A percentile compares a stretch with the other conserved stretches of the same genome.
These are phyloP conservation scores for Avena insularis DNA, from an alignment of 176 grass and related monocot genomes.

Conservation along the genomic window DNA sequence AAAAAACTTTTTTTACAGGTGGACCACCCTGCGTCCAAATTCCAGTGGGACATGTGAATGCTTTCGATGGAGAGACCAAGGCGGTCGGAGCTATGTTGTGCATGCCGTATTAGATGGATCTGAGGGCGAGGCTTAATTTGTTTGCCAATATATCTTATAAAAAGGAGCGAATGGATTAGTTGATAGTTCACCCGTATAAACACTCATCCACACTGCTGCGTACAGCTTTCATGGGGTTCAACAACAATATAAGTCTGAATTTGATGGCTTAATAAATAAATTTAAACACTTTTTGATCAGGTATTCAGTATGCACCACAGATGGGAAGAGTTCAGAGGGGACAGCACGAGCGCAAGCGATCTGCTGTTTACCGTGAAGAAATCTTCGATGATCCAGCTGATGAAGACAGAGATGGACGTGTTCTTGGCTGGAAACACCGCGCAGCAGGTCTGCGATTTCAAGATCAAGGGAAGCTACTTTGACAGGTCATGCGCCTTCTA, in stretches of 20 bases:
- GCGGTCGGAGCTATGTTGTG: no score
- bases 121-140: no score
- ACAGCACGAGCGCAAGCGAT: slow-evolving; percentile 50
- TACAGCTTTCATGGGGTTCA: neutral
- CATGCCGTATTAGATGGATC: no score
- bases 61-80: no score
- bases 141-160: no score
- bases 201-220: no score
- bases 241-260: neutral
- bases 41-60: no score
- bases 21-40: no score
- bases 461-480: slow-evolving; percentile 73
- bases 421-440: slow-evolving; percentile 69
- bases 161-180: neutral
- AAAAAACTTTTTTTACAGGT: no score
- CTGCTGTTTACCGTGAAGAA: slow-evolving; percentile 66
- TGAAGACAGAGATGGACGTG: slow-evolving; percentile 67
- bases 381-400: slow-evolving; percentile 57
- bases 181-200: neutral
- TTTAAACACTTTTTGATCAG: slow-evolving; percentile 22
- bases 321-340: slow-evolving; percentile 70
- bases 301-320: slow-evolving; percentile 55
- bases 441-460: slow-evolving; percentile 58
- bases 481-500: slow-evolving; percentile 54
- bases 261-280: neutral